phyloP scores from a whole-genome alignment of 495 filamentous ascomycete genomes.

The Aspergillus homomorphus region DNA sequence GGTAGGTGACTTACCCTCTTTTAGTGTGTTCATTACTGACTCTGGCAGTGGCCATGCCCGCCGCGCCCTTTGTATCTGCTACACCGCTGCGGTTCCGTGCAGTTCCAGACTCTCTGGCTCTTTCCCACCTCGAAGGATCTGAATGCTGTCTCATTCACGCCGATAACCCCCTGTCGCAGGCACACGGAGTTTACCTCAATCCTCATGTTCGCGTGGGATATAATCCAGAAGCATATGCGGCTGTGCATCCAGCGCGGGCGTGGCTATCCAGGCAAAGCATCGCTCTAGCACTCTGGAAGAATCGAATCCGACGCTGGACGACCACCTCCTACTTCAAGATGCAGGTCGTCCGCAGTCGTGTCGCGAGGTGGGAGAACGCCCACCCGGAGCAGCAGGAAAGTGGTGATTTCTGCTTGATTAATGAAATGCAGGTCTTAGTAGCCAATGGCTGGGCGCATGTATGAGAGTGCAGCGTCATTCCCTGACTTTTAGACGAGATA shows the following conservation, averaged over 20 bases:
- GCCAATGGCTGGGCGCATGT: conserved; percentile 76
- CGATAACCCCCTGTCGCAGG: conserved; percentile 57
- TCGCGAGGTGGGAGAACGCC: not conserved
- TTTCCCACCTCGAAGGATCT: conserved; percentile 67
- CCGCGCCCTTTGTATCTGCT: conserved; percentile 52
- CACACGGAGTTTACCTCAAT: conserved; percentile 71
- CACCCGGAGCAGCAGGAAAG: conserved; percentile 44
- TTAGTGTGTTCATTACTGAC: not conserved
- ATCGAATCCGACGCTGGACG: conserved; percentile 53
- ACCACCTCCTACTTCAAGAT: conserved; percentile 10
- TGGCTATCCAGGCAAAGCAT: conserved; percentile 41
- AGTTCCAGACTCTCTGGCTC: conserved; percentile 65
- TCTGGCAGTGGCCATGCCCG: conserved; percentile 49
- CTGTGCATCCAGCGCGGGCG: conserved; percentile 39
- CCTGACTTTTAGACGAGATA: too few relatives aligned
- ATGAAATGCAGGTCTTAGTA: conserved; percentile 82
- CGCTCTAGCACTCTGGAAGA: conserved; percentile 53
- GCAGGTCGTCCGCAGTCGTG: not conserved
- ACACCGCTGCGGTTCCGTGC: conserved; percentile 63
- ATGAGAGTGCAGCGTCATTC: not conserved
- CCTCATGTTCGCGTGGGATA: conserved; percentile 77
- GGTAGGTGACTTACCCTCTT: conserved; percentile 26
- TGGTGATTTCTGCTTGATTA: conserved; percentile 66
- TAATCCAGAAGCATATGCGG: conserved; percentile 53
- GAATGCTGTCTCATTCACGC: conserved; percentile 84